Base-by-base conservation (phyloP, 371 early-diverging fungal genomes). In the Batkoa obscura region DNA sequence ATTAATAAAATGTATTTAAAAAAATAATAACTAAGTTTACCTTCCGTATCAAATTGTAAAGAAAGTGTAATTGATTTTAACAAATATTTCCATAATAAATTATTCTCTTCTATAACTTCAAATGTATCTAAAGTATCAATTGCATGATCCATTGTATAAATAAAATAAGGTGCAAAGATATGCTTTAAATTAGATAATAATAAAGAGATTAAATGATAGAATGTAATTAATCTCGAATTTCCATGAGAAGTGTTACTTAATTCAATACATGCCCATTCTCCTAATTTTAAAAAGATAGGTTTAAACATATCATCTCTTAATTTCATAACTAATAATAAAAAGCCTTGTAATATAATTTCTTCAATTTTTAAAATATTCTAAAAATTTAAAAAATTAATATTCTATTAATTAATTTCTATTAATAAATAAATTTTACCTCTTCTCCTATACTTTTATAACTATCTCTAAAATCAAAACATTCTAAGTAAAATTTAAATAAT, bases 231-330 rank as follows among this genome's bases (percentile, higher is more conserved):
- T 36, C 88, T 80, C n/a, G 68, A 62, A 4, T 64, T 62, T 15
- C 72, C 72, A 39, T 73, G 62, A 58, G 60, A 53, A 23, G 65
- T 56, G 23, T 59, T 62, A 49, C 62, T 60, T 48, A 73, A 58
- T 58, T 79, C 81, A 53, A 73, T 67, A 2, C 80, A 83, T 2
- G 89, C 88, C 96, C 96, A 95, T 47, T 90, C 88, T 42, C 87
- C 72, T 17, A 87, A 63, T 70, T 85, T 85, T 60, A 89, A 73
- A 75, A 85, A 93, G 64, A 94, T 61, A 4, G 94, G 94, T 62
- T 84, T 86, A 86, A 96, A 96, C 55, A 85, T 67, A 2, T 80
- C 81, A 65, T 94, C 97, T 68, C 90, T 93, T 62, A 94, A 68
- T 72, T 86, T 87, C 77, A 91, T 76, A 5, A 88, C 83, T 53